Evolutionary conservation across 257 asterid species (phyloP).

Genomic region (Capsicum baccatum): DNA sequence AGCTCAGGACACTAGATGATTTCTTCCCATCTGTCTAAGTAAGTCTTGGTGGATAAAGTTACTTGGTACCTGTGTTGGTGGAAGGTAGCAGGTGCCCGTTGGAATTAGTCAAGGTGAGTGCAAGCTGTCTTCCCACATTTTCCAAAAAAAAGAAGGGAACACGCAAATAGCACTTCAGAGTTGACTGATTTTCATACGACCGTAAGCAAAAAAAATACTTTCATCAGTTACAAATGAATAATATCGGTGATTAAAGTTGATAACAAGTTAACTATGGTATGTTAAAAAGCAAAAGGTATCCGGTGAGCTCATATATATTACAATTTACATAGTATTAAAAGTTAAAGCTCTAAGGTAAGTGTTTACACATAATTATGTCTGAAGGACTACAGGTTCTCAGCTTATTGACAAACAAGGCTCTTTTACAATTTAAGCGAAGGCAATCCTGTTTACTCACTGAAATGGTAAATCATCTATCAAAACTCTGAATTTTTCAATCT

Average conservation of each 20-base stretch:
- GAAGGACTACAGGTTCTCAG: background rate
- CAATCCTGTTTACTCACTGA: background rate
- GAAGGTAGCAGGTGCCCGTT: background rate
- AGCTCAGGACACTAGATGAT: too few relatives aligned
- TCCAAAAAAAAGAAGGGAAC: background rate
- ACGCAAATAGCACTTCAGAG: background rate
- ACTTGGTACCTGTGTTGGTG: background rate
- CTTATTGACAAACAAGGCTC: background rate
- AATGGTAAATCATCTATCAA: constrained; percentile 13
- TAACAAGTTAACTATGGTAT: background rate
- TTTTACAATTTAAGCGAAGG: too few relatives aligned
- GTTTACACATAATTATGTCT: background rate
- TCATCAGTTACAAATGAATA: background rate
- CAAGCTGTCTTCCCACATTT: background rate
- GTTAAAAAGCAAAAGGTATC: background rate
- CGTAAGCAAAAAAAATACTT: background rate
- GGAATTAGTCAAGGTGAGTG: background rate
- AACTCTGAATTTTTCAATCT: constrained; percentile 14
- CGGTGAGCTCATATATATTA: background rate
- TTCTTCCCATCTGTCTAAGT: too few relatives aligned
- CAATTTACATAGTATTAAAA: background rate
- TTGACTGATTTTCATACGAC: background rate
- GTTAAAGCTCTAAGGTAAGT: background rate
- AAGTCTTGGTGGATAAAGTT: too few relatives aligned
- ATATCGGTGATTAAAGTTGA: constrained; percentile 9